Evolutionary conservation across 2,329 filamentous ascomycete species (phyloP).

Genomic region (Aspergillus thermomutatus): DNA sequence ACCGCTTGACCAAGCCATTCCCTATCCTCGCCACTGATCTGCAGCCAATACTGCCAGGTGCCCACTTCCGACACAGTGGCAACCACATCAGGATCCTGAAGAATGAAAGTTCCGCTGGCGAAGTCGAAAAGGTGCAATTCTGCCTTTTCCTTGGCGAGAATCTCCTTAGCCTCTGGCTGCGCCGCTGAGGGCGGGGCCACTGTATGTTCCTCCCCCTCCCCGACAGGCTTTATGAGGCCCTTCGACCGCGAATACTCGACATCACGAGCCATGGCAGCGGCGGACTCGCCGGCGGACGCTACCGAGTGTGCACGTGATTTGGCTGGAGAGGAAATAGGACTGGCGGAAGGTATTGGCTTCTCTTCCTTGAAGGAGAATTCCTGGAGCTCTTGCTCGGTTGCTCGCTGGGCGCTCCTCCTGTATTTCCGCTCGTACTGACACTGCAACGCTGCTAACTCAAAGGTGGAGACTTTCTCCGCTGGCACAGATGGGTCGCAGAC

Average conservation of each 20-base stretch:
- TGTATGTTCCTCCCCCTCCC: slow-evolving; percentile 48
- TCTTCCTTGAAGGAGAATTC: slow-evolving; percentile 76
- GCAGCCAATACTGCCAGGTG: slow-evolving; percentile 93
- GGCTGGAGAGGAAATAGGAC: slow-evolving; percentile 51
- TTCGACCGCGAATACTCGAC: slow-evolving; percentile 41
- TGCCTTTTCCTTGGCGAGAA: slow-evolving; percentile 70
- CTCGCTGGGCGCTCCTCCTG: slow-evolving; percentile 72
- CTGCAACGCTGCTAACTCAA: slow-evolving; percentile 79
- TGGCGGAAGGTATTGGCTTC: slow-evolving; percentile 58
- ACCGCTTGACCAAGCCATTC: slow-evolving; percentile 87
- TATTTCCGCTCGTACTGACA: slow-evolving; percentile 99
- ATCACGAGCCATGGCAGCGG: slow-evolving; percentile 44
- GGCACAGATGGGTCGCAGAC: slow-evolving; percentile 78
- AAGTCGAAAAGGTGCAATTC: slow-evolving; percentile 96
- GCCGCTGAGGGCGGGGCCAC: slow-evolving; percentile 57
- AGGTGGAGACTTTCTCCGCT: slow-evolving; percentile 69
- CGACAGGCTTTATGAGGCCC: slow-evolving; percentile 36
- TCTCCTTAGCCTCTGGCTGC: slow-evolving; percentile 67
- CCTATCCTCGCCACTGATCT: slow-evolving; percentile 70
- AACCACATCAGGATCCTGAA: slow-evolving; percentile 71
- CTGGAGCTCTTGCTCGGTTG: slow-evolving; percentile 74
- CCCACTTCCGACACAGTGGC: slow-evolving; percentile 83
- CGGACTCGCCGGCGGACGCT: slow-evolving; percentile 40
- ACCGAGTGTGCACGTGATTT: slow-evolving; percentile 32
- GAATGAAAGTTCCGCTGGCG: slow-evolving; percentile 75